Conservation (phyloP, 805 yeast genomes). For the Saccharomycopsis sp. region DNA sequence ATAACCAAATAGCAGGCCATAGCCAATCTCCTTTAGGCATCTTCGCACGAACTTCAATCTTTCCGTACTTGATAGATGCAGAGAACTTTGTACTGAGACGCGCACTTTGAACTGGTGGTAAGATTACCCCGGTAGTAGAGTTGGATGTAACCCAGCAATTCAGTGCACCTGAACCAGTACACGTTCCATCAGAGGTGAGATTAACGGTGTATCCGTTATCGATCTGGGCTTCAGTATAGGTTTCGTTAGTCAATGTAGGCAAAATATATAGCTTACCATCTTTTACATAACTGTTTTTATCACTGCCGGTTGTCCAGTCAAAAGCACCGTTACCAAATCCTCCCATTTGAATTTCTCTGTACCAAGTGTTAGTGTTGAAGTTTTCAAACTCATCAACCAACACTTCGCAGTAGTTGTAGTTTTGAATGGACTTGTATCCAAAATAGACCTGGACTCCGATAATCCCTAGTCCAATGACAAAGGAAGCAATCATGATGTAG, state of each 20-base stretch:
- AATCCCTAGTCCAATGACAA: not conserved
- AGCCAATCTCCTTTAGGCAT: conserved; percentile 1
- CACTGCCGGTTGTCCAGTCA: not conserved
- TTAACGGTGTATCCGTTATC: not conserved
- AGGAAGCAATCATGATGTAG: not conserved
- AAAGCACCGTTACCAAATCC: conserved; percentile 1
- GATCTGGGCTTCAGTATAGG: not conserved
- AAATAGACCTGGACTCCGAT: not conserved
- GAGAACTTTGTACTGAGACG: not conserved
- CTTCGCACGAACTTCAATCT: not conserved
- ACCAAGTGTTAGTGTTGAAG: not conserved
- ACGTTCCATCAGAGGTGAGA: not conserved
- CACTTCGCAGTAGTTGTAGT: not conserved
- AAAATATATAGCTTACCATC: not conserved
- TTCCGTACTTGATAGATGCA: not conserved
- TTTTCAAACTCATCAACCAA: not conserved
- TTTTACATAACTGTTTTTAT: not conserved
- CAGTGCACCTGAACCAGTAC: not conserved
- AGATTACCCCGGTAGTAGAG: not conserved
- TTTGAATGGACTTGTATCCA: not conserved
- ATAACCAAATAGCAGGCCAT: conserved; percentile 1
- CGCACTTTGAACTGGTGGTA: conserved; percentile 2
- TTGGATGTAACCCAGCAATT: conserved; percentile 1
- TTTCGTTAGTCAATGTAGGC: conserved; percentile 1
- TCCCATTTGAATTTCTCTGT: conserved; percentile 1